phyloP scores from a whole-genome alignment of 2,329 filamentous ascomycete species.

The Penicillium freii region DNA sequence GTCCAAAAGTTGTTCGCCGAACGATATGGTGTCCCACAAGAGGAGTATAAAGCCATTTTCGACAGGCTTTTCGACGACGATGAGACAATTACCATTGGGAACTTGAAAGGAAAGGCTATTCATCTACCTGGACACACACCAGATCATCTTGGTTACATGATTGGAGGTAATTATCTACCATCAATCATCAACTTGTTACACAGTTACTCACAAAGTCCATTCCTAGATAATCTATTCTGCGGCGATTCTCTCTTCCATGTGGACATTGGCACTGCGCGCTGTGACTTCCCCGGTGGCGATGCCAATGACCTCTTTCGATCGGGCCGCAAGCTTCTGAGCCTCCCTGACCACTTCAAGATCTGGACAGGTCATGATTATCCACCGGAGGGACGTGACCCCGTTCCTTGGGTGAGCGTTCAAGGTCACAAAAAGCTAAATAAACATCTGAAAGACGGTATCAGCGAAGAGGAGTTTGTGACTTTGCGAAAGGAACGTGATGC shows the following conservation, averaged over 20 bases:
- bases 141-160: slow-evolving; percentile 61
- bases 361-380: slow-evolving; percentile 60
- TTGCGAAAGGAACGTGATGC: slow-evolving; percentile 48
- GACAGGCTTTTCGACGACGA: slow-evolving; percentile 57
- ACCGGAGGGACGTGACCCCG: slow-evolving; percentile 35
- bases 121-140: slow-evolving; percentile 64
- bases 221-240: slow-evolving; percentile 51
- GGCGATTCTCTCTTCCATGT: slow-evolving; percentile 56
- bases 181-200: too few species aligned
- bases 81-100: slow-evolving; percentile 54
- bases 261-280: slow-evolving; percentile 54
- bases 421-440: slow-evolving; percentile 51
- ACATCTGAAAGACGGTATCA: slow-evolving; percentile 47
- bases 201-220: neutral
- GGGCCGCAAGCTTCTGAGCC: slow-evolving; percentile 42
- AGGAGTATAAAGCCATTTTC: slow-evolving; percentile 52
- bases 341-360: slow-evolving; percentile 49
- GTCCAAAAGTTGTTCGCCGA: slow-evolving; percentile 55
- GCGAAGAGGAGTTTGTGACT: slow-evolving; percentile 47
- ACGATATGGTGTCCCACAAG: slow-evolving; percentile 48
- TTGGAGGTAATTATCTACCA: slow-evolving; percentile 42
- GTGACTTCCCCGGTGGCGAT: slow-evolving; percentile 56
- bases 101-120: slow-evolving; percentile 49
- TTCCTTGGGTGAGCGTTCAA: slow-evolving; percentile 47
- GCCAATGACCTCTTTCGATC: slow-evolving; percentile 48